A percentile compares a stretch with the other conserved stretches of the same genome.
phyloP scores from a whole-genome alignment of 176 grass and related monocot genomes.

The Triticum monococcum region DNA sequence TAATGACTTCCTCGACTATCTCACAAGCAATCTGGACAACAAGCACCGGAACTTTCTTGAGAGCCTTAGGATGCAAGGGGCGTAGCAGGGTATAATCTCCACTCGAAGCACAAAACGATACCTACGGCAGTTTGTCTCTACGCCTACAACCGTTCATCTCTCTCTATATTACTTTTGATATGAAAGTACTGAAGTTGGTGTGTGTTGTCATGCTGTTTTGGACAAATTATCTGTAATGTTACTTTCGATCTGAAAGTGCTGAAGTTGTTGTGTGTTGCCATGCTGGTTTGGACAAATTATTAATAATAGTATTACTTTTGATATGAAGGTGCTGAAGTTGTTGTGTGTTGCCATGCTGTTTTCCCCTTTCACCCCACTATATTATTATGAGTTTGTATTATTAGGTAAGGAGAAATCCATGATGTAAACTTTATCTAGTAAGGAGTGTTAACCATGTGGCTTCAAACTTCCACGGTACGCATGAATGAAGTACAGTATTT shows the following conservation, averaged over 20 bases:
- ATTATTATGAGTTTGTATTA: background rate
- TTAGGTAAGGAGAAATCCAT: conserved; percentile 12
- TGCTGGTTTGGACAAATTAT: no score
- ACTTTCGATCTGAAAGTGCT: background rate
- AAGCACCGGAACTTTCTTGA: conserved; percentile 49
- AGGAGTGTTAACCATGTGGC: background rate
- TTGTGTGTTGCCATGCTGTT: conserved; percentile 6
- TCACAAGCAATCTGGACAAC: conserved; percentile 17
- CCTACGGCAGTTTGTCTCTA: no score
- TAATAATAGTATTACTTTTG: no score
- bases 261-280: no score
- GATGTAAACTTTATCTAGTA: background rate
- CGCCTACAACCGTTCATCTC: background rate
- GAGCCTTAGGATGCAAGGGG: conserved; percentile 37
- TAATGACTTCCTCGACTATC: conserved; percentile 63
- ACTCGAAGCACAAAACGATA: no score
- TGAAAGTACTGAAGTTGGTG: no score
- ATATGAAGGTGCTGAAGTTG: background rate
- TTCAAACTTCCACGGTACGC: background rate
- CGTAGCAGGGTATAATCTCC: background rate
- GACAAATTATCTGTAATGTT: background rate
- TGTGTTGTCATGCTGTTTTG: no score
- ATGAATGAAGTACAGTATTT: background rate
- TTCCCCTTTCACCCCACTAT: background rate
- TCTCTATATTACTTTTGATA: background rate